phyloP scores from a whole-genome alignment of 306 rosid species.

The Cicer pinnatifidum region DNA sequence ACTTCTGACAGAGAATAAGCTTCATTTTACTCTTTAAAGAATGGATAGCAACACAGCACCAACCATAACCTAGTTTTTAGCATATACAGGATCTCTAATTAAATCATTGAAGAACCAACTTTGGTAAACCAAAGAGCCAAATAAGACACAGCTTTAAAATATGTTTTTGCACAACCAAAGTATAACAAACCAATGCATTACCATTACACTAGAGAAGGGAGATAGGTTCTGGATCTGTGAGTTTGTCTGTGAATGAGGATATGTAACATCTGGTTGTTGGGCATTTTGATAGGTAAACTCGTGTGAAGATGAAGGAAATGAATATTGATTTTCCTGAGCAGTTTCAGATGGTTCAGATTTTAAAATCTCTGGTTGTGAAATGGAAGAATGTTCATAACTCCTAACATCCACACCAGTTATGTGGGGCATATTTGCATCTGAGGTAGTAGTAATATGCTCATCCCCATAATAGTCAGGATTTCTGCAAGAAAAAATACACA shows the following conservation, averaged over 20 bases:
- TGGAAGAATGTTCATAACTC: slow-evolving; percentile 70
- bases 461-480: slow-evolving; percentile 81
- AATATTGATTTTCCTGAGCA: slow-evolving; percentile 73
- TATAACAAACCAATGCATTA: slow-evolving; percentile 46
- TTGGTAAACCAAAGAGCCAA: slow-evolving; percentile 5
- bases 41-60: slow-evolving; percentile 18
- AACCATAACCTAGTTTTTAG: slow-evolving; percentile 33
- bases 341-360: slow-evolving; percentile 72
- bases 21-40: slow-evolving; percentile 22
- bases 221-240: slow-evolving; percentile 83
- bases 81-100: neutral
- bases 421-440: slow-evolving; percentile 75
- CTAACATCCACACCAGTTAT: slow-evolving; percentile 64
- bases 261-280: slow-evolving; percentile 67
- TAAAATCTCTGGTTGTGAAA: slow-evolving; percentile 75
- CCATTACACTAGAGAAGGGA: slow-evolving; percentile 85
- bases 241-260: slow-evolving; percentile 72
- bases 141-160: slow-evolving; percentile 1
- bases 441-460: slow-evolving; percentile 66
- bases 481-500: slow-evolving; percentile 54
- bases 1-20: slow-evolving; percentile 24
- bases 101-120: slow-evolving; percentile 36
- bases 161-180: slow-evolving; percentile 22
- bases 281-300: slow-evolving; percentile 72
- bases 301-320: slow-evolving; percentile 78